Base-by-base conservation (phyloP, 495 filamentous ascomycete genomes). In the Podospora pseudocomata region DNA sequence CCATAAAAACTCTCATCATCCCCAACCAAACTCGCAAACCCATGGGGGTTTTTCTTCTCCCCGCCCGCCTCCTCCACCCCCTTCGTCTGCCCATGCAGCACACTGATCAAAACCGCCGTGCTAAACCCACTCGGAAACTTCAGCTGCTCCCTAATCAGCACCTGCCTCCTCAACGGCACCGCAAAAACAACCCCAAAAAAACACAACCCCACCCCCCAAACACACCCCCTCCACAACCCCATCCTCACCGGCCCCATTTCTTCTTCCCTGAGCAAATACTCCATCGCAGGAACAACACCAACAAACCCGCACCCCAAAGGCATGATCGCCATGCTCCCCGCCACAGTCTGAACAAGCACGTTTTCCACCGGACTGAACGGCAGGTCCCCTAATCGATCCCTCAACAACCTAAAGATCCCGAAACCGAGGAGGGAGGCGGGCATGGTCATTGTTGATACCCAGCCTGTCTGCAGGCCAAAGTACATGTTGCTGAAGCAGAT, bases 401-500 rank as follows among this genome's bases (percentile, higher is more conserved):
- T 49, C 49, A 97, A 76, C 23, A 88, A 84, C 73, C 93, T 92
- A 83, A 99, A 99, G 72, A 96, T 89, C 6, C 93, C 95, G 74
- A 97, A 98, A n/a, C 96, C 96, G 67, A 99, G 91, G 67, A 99
- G 79, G 11, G 92, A 92, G 1, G 94, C 90, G 0, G 96, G 96
- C 96, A 99, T 98, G 16, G 80, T 82, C 85, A 86, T 84, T 83
- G 66, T 78, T 81, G 16, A 88, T 23, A 23, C 82, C 94, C 95
- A 99, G 72, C 96, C 96, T 3, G 94, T 97, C 77, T 99, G 96
- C 28, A 99, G 84, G 15, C 96, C 96, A 74, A 98, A 99, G 76
- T 97, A 99, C 83, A 92, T 96, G 78, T 98, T 98, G 28, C 91
- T 94, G 79, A 97, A 97, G 70, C 91, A 93, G 68, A 97, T 96